Evolutionary conservation across 1,139 yeast species (phyloP), one percentile per base, ranked within the genome.

Genomic region (Pichia inconspicua): DNA sequence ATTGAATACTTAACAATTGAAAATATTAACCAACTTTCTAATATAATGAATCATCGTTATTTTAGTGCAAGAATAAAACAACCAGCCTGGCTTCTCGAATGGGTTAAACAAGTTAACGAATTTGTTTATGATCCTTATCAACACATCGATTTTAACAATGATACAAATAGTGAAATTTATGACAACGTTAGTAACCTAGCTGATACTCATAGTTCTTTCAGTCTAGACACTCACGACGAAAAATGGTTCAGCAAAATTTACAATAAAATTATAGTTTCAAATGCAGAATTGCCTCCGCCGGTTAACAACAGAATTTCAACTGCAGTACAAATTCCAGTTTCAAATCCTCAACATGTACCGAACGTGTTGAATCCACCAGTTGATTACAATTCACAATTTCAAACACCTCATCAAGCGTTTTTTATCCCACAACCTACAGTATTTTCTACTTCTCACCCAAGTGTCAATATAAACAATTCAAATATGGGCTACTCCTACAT

Each of bases 1-100:
- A 50, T 60, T 32, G 51, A 48, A 9, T 45, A 45, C 15, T 52
- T 50, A 22, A 48, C 52, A 2, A 46, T 39, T 5, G 49, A 45
- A 6, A 59, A 62, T 25, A 43, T 61, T 30, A 27, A 25, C 19
- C 30, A 35, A 10, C 30, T 48, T 6, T 35, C 27, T 11, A 44
- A 45, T 17, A 28, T 28, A 3, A 28, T 37, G 6, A 32, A 36
- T 25, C 28, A 41, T 37, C 40, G 27, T 19, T 27, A 44, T 14
- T 48, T 38, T 27, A 42, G 41, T 25, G 36, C 38, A 15, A 28
- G 25, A 9, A 17, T 14, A 3, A n/a, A 10, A 6, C 25, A 14
- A 14, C 45, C 43, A 30, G 25, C 25, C 8, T 48, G 50, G 50
- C 27, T 48, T 9, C 5, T 19, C 12, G 43, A 31, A 10, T 48